phyloP scores from a whole-genome alignment of 2,329 filamentous ascomycete genomes.

The Phialemoniopsis sp. region DNA sequence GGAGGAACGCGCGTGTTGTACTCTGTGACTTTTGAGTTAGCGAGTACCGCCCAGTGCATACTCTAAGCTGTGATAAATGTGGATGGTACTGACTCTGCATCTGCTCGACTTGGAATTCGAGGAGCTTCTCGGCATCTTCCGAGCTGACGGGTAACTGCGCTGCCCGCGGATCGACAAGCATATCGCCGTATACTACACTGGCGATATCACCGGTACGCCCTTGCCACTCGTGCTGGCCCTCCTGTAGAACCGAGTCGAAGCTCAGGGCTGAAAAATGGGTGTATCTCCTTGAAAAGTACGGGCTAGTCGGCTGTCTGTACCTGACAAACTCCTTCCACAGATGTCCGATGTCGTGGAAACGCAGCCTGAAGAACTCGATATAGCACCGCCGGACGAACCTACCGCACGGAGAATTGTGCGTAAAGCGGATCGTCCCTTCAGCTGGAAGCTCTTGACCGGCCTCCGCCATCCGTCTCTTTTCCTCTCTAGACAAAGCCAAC shows the following conservation, averaged over 20 bases:
- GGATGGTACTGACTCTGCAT: slow-evolving; percentile 78
- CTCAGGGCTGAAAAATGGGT: slow-evolving; percentile 51
- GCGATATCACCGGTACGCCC: slow-evolving; percentile 39
- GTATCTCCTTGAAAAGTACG: slow-evolving; percentile 60
- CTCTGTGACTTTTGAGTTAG: no score
- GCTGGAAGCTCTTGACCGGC: slow-evolving; percentile 42
- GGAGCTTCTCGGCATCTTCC: slow-evolving; percentile 73
- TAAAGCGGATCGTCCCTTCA: slow-evolving; percentile 55
- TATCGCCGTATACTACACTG: slow-evolving; percentile 46
- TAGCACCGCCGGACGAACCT: slow-evolving; percentile 72
- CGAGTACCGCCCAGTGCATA: no score
- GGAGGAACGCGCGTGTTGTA: not conserved
- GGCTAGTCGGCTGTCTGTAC: slow-evolving; percentile 73
- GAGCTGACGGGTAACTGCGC: slow-evolving; percentile 55
- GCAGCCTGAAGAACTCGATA: slow-evolving; percentile 75
- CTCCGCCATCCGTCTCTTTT: slow-evolving; percentile 52
- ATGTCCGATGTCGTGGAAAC: slow-evolving; percentile 72
- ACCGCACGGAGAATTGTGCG: slow-evolving; percentile 74
- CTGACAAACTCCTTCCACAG: slow-evolving; percentile 81
- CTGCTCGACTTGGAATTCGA: slow-evolving; percentile 85
- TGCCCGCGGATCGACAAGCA: slow-evolving; percentile 32
- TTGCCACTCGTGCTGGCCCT: slow-evolving; percentile 41
- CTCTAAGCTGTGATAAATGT: no score
- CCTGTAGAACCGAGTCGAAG: slow-evolving; percentile 52
- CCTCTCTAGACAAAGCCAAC: slow-evolving; percentile 58